Base-by-base conservation (phyloP, 371 early-diverging fungal genomes). In the Mucor saturninus region DNA sequence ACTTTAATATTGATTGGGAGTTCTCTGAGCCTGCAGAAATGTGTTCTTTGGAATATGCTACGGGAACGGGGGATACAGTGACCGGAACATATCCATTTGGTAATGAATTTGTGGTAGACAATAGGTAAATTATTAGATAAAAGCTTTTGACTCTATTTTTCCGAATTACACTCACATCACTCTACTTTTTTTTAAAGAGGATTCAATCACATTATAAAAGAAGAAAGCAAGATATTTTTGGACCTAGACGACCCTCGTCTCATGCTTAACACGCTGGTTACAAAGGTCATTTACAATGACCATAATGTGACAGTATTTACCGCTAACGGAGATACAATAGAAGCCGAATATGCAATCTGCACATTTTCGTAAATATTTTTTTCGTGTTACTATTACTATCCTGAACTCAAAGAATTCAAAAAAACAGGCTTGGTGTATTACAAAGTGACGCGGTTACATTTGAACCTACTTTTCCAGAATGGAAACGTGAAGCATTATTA, bases 1-100 rank as follows among this genome's bases (percentile, higher is more conserved):
- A 81, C 38, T 81, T 77, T 58, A 74, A 68, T 38, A 64, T 79
- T 2, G 77, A 81, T 48, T 81, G 79, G 79, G 82, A 81, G 45
- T 57, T 79, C 28, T 75, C 77, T 39, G 82, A 81, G 39, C 81
- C 80, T 8, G 63, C 80, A 7, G 80, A 80, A 52, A 60, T 77
- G 21, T 66, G 74, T 14, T 80, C 80, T 7, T 59, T 80, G 8
- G 81, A 80, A 39, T 77, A 77, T 67, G 72, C 81, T 2, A 74
- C 76, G 0, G 78, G 78, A 4, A 74, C 73, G 0, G 65, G 60
- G 3, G 76, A 76, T 60, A 60, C 68, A 43, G 56, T 72, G 1
- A 56, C 53, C 28, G 79, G 74, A 2, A 59, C 66, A 13, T 79
- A 73, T 58, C 76, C 76, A 10, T 55, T 56, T 57, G 80, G 77